These are phyloP conservation scores for Takashimella tepidaria DNA, from an alignment of 1,284 basidiomycete species.

Conservation along the genomic window DNA sequence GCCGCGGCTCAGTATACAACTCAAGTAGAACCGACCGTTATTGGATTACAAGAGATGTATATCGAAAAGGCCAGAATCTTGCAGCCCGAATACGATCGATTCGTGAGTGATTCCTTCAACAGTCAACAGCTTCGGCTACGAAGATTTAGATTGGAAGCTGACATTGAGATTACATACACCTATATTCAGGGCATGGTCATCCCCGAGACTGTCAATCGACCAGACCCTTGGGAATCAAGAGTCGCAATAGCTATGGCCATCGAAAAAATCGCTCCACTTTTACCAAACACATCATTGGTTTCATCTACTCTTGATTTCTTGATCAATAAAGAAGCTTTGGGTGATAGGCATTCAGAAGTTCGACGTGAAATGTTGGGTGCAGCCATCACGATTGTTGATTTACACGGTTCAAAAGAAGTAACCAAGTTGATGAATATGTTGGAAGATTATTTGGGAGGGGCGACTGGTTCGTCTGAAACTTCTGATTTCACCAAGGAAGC, in stretches of 20 bases:
- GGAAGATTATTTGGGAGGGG: constrained; percentile 68
- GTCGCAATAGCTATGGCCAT: constrained; percentile 71
- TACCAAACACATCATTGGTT: constrained; percentile 62
- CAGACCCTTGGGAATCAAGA: constrained; percentile 88
- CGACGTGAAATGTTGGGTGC: constrained; percentile 82
- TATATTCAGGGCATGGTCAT: constrained; percentile 85
- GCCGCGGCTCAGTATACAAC: constrained; percentile 71
- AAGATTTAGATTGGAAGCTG: no score
- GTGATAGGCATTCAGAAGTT: constrained; percentile 77
- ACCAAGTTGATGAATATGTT: constrained; percentile 77
- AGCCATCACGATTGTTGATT: constrained; percentile 75
- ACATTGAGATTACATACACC: constrained; percentile 3
- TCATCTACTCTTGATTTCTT: constrained; percentile 83
- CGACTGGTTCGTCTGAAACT: constrained; percentile 61
- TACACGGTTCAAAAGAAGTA: constrained; percentile 70
- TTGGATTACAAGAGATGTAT: constrained; percentile 65
- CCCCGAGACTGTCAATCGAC: constrained; percentile 75
- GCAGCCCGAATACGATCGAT: constrained; percentile 83
- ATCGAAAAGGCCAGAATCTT: constrained; percentile 82
- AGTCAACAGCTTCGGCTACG: background rate
- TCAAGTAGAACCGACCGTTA: constrained; percentile 55
- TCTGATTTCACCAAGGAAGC: constrained; percentile 90
- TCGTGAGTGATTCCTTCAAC: constrained; percentile 53
- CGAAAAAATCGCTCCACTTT: constrained; percentile 62
- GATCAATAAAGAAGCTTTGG: constrained; percentile 76